Evolutionary conservation across 148 eudicot species (phyloP).

Genomic region (Chenopodium berlandieri): DNA sequence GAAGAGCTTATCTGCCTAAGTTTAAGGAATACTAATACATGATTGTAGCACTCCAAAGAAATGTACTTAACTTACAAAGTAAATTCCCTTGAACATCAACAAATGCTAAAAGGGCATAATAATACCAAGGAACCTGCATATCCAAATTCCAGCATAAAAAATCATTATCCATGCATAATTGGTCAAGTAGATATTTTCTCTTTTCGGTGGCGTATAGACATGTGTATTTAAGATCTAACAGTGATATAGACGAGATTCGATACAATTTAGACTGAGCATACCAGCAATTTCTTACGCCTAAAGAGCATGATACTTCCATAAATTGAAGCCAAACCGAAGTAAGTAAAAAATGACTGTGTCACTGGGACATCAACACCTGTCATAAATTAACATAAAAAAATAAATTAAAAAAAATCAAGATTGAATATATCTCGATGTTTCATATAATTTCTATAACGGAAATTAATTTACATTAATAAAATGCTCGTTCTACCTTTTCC

Average conservation of each 20-base stretch:
- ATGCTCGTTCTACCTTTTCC: too few species aligned
- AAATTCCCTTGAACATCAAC: conserved; percentile 84
- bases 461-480: too few species aligned
- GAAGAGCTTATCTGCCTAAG: neutral
- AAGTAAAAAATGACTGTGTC: conserved; percentile 64
- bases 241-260: neutral
- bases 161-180: too few species aligned
- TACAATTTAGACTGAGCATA: conserved; percentile 9
- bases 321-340: conserved; percentile 59
- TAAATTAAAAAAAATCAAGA: neutral
- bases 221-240: too few species aligned
- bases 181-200: too few species aligned
- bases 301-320: conserved; percentile 74
- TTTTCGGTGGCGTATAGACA: too few species aligned
- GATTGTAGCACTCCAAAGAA: neutral
- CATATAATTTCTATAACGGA: too few species aligned
- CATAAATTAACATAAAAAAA: neutral
- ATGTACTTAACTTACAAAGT: conserved; percentile 48
- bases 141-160: neutral
- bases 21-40: too few species aligned
- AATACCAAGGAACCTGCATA: conserved; percentile 86
- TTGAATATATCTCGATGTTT: neutral
- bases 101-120: conserved; percentile 66
- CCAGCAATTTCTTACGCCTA: conserved; percentile 62
- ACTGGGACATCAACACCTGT: conserved; percentile 81